These are phyloP conservation scores for Penicillium coffeae DNA, from an alignment of 495 filamentous ascomycete genomes.

Conservation along the genomic window DNA sequence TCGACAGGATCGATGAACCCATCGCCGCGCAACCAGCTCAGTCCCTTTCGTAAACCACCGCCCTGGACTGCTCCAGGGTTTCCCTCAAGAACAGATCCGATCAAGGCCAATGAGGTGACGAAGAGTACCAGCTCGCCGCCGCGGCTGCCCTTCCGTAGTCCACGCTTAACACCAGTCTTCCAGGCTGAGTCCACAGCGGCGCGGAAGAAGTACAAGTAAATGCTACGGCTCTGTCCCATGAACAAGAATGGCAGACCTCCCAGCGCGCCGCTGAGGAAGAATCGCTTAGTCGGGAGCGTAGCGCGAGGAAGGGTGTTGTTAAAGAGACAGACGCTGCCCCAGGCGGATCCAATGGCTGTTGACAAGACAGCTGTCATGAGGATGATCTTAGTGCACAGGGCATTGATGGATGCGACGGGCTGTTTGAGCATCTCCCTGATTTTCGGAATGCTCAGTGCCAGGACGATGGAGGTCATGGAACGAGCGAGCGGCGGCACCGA, in stretches of 20 bases:
- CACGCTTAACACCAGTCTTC: constrained; percentile 85
- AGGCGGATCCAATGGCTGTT: constrained; percentile 71
- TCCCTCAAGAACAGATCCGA: constrained; percentile 74
- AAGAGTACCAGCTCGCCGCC: constrained; percentile 83
- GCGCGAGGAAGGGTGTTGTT: constrained; percentile 69
- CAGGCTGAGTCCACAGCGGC: constrained; percentile 74
- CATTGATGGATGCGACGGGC: constrained; percentile 62
- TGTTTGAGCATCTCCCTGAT: constrained; percentile 61
- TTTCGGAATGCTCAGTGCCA: constrained; percentile 63
- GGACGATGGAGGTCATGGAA: constrained; percentile 67
- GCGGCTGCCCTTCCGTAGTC: constrained; percentile 74
- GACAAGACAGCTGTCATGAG: constrained; percentile 71
- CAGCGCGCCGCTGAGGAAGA: constrained; percentile 82
- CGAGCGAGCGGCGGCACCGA: constrained; percentile 75
- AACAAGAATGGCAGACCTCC: constrained; percentile 77
- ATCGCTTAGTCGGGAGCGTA: constrained; percentile 73
- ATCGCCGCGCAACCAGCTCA: constrained; percentile 73
- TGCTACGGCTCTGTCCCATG: constrained; percentile 58
- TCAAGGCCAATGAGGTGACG: constrained; percentile 66
- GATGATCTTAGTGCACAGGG: constrained; percentile 58
- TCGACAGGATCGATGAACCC: constrained; percentile 51
- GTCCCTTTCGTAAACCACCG: constrained; percentile 61
- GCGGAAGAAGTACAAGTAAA: constrained; percentile 68
- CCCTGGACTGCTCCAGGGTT: constrained; percentile 65
- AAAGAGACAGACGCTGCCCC: constrained; percentile 86